Percentiles rank a stretch among this genome's conserved stretches.
These are phyloP conservation scores for Aureobasidium leucospermi DNA, from an alignment of 2,329 filamentous ascomycete genomes.

Conservation along the genomic window DNA sequence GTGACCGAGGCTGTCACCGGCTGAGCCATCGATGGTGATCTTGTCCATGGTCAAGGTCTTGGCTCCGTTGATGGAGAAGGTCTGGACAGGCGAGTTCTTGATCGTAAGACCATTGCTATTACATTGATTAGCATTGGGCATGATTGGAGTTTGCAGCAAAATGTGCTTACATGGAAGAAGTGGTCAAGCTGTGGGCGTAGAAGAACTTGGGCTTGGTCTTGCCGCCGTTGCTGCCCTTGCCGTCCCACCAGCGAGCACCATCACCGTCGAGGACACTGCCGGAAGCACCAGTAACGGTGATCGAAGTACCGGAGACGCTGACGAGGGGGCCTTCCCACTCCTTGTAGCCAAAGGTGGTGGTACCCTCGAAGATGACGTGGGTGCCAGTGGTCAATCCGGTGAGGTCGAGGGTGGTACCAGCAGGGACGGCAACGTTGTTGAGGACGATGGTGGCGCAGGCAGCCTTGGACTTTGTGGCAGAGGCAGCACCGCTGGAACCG, in stretches of 20 bases:
- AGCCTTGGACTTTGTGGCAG: slow-evolving; percentile 15
- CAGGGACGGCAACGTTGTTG: slow-evolving; percentile 29
- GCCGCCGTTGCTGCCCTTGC: slow-evolving; percentile 52
- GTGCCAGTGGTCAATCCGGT: slow-evolving; percentile 28
- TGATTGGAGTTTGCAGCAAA: slow-evolving; percentile 21
- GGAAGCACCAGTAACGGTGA: slow-evolving; percentile 46
- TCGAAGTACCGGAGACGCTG: slow-evolving; percentile 49
- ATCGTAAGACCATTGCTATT: slow-evolving; percentile 34
- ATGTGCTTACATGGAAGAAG: slow-evolving; percentile 36
- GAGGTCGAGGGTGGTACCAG: slow-evolving; percentile 32
- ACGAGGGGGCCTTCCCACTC: slow-evolving; percentile 61
- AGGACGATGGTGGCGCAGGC: slow-evolving; percentile 33
- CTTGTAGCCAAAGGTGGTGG: slow-evolving; percentile 59
- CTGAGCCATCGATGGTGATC: slow-evolving; percentile 52
- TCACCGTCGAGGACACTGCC: slow-evolving; percentile 51
- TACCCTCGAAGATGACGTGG: slow-evolving; percentile 53
- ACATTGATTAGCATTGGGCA: neutral
- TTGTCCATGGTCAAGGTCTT: slow-evolving; percentile 39
- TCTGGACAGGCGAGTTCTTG: slow-evolving; percentile 50
- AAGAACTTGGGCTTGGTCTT: slow-evolving; percentile 61
- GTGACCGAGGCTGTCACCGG: slow-evolving; percentile 36
- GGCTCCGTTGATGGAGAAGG: slow-evolving; percentile 41
- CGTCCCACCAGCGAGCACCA: slow-evolving; percentile 55
- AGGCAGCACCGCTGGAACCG: slow-evolving; percentile 12
- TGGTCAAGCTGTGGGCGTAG: slow-evolving; percentile 45